Evolutionary conservation across 2,329 filamentous ascomycete species (phyloP).

Genomic region (Cercospora beticola): DNA sequence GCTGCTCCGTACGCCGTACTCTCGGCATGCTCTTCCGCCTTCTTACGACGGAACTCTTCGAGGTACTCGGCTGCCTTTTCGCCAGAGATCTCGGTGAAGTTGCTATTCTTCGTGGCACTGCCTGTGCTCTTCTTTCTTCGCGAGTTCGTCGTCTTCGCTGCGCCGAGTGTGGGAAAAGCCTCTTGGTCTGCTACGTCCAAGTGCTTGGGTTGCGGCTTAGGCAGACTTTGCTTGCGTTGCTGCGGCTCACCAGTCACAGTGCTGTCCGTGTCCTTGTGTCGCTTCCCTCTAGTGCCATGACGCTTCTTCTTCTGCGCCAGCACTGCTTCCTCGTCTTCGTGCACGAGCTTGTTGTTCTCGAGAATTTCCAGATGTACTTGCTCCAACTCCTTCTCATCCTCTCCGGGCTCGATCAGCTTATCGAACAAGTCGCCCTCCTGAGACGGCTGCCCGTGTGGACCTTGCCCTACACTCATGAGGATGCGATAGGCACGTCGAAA

Average conservation of each 20-base stretch:
- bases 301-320: constrained; percentile 7
- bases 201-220: constrained; percentile 3
- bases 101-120: constrained; percentile 16
- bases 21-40: constrained; percentile 32
- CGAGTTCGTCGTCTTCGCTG: constrained; percentile 11
- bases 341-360: constrained; percentile 8
- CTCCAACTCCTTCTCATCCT: constrained; percentile 8
- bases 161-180: constrained; percentile 33
- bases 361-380: constrained; percentile 13
- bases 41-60: constrained; percentile 31
- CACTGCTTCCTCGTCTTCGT: neutral
- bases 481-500: constrained; percentile 78
- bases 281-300: neutral
- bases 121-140: constrained; percentile 23
- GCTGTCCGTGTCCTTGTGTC: neutral
- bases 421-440: constrained; percentile 22
- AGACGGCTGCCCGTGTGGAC: constrained; percentile 33
- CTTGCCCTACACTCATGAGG: constrained; percentile 56
- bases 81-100: constrained; percentile 31
- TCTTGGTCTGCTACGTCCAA: constrained; percentile 29
- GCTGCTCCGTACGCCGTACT: constrained; percentile 30
- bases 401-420: constrained; percentile 19
- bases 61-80: constrained; percentile 29
- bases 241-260: neutral
- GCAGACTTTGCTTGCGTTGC: constrained; percentile 7